A percentile compares a stretch with the other conserved stretches of the same genome.
phyloP scores from a whole-genome alignment of 106 monocot species.

The Allium cepa region DNA sequence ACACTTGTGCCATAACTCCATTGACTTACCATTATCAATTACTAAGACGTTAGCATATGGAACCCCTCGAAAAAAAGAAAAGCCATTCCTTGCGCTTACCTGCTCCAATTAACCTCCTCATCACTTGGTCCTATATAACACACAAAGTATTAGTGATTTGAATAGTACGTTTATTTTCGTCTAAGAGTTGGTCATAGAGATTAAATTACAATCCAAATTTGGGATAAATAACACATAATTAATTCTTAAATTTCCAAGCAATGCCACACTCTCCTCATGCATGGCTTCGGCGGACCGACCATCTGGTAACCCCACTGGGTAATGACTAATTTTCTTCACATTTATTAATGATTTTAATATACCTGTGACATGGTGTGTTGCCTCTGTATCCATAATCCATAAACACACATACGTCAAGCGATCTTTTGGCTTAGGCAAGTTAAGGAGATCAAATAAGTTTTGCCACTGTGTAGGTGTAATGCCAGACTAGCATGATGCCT shows the following conservation, averaged over 20 bases:
- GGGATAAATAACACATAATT: background rate
- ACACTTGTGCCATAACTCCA: too few relatives aligned
- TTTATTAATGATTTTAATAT: background rate
- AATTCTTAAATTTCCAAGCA: background rate
- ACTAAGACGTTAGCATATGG: too few relatives aligned
- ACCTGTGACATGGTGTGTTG: background rate
- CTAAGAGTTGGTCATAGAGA: too few relatives aligned
- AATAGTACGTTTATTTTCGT: too few relatives aligned
- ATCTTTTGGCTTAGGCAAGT: slow-evolving; percentile 3
- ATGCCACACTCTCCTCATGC: background rate
- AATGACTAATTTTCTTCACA: background rate
- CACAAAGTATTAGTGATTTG: too few relatives aligned
- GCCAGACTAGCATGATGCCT: background rate
- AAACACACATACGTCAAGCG: background rate
- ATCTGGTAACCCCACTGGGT: background rate
- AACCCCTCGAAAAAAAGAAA: too few relatives aligned
- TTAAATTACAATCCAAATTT: too few relatives aligned
- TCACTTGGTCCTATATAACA: too few relatives aligned
- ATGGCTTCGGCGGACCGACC: background rate
- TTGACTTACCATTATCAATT: too few relatives aligned
- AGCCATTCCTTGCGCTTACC: too few relatives aligned
- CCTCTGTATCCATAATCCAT: background rate
- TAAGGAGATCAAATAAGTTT: background rate
- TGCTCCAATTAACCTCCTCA: too few relatives aligned
- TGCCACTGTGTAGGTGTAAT: background rate